Evolutionary conservation across 1,139 yeast species (phyloP).

Genomic region (Lizanozyma gosingica): DNA sequence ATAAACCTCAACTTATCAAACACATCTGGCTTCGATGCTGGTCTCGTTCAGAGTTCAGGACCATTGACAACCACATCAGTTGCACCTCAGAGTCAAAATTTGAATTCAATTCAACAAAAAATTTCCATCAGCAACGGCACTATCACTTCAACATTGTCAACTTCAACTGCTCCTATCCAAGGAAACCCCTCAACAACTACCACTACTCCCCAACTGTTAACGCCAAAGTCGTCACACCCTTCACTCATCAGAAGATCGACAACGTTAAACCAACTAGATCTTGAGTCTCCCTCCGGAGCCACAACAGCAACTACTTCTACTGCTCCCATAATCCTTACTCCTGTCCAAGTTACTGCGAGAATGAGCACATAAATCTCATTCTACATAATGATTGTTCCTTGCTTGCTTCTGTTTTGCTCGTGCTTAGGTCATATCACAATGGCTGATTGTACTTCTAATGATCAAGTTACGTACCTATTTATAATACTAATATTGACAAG

Average conservation of each 20-base stretch:
- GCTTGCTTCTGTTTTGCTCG: too few species aligned
- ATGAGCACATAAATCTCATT: conserved; percentile 25
- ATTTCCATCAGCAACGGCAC: background rate
- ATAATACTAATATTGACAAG: too few species aligned
- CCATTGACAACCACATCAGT: background rate
- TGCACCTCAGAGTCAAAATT: background rate
- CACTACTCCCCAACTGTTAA: background rate
- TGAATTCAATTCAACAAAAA: background rate
- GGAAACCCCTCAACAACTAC: background rate
- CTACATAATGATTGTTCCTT: too few species aligned
- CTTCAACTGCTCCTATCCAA: background rate
- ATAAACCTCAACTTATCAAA: background rate
- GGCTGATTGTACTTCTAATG: too few species aligned
- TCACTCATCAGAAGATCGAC: conserved; percentile 15
- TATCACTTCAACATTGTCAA: background rate
- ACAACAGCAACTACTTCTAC: conserved; percentile 19
- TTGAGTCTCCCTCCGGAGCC: conserved; percentile 10
- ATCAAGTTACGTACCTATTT: too few species aligned
- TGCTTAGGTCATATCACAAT: too few species aligned
- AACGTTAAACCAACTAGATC: conserved; percentile 24
- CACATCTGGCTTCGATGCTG: background rate
- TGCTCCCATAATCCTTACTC: conserved; percentile 37
- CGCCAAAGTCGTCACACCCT: background rate
- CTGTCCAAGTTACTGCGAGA: conserved; percentile 38
- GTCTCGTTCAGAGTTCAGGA: background rate